Base-by-base conservation (phyloP, 495 filamentous ascomycete genomes). In the Oidiodendron maius region DNA sequence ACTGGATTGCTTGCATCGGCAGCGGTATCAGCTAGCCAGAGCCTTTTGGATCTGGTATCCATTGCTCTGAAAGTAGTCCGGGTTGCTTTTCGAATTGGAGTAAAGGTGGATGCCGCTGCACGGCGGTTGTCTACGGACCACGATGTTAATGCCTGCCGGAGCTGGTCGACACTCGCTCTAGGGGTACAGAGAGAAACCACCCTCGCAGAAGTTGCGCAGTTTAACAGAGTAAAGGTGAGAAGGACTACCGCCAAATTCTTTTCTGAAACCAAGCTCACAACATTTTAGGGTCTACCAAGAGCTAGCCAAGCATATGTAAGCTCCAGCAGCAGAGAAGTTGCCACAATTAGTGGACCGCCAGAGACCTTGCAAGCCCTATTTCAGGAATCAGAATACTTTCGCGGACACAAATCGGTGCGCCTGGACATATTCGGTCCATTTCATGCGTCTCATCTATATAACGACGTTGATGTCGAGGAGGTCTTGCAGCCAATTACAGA, bases 271-370 rank as follows among this genome's bases (percentile, higher is more conserved):
- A 11, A 13, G 24, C 3, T 13, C 32, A 18, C 16, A 36, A 23
- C 16, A n/a, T 0, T 32, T n/a, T 48, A 86, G 77, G 70, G 71
- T 30, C 75, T 84, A 23, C 73, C 84, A 12, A 65, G 66, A 37
- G 77, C 82, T 18, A 81, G 71, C 15, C 44, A 72, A 43, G 81
- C 81, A 0, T 95, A 89, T 61, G 66, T 91, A 41, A 89, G 85
- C 59, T 86, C 86, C 13, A 70, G 83, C 28, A 82, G 83, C 46
- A 64, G 76, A 12, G 84, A 75, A 63, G 81, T 78, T 30, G 62
- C 93, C 37, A 87, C 85, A 24, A 75, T 95, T 44, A 91, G 87
- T 57, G 89, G 83, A 16, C 83, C 87, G 2, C 89, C 89, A 2
- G 61, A 64, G 6, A 77, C 78, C 0, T 69, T 87, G 15, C 67